Evolutionary conservation across 2,329 filamentous ascomycete species (phyloP).

Genomic region (Phaeosphaeriaceae sp.): DNA sequence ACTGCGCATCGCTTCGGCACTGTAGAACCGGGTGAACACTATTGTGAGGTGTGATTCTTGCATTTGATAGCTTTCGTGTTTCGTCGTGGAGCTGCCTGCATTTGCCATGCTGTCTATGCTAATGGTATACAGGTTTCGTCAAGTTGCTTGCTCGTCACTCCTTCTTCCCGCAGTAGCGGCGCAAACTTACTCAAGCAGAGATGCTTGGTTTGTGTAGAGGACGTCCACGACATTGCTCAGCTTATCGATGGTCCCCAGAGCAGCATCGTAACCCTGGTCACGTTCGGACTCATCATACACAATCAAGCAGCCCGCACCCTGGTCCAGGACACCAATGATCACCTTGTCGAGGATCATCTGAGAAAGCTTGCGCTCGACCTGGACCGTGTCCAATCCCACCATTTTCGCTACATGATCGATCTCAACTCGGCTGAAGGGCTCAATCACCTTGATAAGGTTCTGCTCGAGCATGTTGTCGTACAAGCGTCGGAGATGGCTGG

Average conservation of each 20-base stretch:
- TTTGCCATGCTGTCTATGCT: conserved; percentile 35
- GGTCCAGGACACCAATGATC: conserved; percentile 95
- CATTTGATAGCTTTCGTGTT: conserved; percentile 10
- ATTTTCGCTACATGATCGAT: conserved; percentile 97
- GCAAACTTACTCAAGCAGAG: conserved; percentile 78
- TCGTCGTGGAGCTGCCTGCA: conserved; percentile 27
- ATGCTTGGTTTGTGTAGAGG: conserved; percentile 96
- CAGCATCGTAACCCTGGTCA: conserved; percentile 93
- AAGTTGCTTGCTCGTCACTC: conserved; percentile 7
- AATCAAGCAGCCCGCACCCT: conserved; percentile 96
- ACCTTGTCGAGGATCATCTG: conserved; percentile 99
- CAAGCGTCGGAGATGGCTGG: conserved; percentile 91
- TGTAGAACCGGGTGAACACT: not conserved
- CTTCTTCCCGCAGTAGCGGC: not conserved
- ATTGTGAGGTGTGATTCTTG: not conserved
- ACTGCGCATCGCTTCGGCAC: not conserved
- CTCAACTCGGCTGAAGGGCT: conserved; percentile 96
- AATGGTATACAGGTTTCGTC: conserved; percentile 39
- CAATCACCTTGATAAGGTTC: conserved; percentile 99
- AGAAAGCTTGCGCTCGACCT: conserved; percentile 96
- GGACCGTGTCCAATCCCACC: conserved; percentile 93
- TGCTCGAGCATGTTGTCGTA: conserved; percentile 99
- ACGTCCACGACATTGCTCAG: conserved; percentile 96
- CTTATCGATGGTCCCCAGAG: conserved; percentile 94
- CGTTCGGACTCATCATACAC: conserved; percentile 95